phyloP scores from a whole-genome alignment of 129 eudicot genomes.

The Flaveria ramosissima region DNA sequence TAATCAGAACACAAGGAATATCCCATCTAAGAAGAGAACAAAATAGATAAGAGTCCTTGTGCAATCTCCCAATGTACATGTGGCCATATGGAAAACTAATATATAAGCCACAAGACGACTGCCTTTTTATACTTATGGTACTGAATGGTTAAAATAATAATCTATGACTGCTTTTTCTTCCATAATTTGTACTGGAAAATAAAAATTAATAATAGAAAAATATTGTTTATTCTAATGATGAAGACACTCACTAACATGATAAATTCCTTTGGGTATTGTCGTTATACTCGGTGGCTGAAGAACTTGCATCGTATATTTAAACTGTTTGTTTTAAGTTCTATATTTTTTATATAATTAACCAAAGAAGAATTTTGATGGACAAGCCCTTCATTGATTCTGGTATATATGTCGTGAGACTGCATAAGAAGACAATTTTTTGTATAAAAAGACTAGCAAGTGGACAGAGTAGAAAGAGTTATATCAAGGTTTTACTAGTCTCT shows the following conservation, averaged over 20 bases:
- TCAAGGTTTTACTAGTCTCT: no score
- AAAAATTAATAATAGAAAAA: neutral
- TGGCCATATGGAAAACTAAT: slow-evolving; percentile 21
- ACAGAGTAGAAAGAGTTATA: no score
- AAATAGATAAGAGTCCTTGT: slow-evolving; percentile 7
- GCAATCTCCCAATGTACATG: slow-evolving; percentile 16
- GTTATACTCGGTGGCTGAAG: neutral
- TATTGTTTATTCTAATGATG: neutral
- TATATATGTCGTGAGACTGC: no score
- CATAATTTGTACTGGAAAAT: neutral
- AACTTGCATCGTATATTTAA: neutral
- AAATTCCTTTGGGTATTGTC: slow-evolving; percentile 27
- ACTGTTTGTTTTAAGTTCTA: neutral
- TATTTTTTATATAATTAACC: no score
- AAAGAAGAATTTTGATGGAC: neutral
- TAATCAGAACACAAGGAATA: slow-evolving; percentile 16
- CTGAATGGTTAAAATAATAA: slow-evolving; percentile 14
- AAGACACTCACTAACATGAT: slow-evolving; percentile 19
- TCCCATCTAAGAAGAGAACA: slow-evolving; percentile 26
- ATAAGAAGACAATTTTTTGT: no score
- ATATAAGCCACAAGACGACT: slow-evolving; percentile 15
- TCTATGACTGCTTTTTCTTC: slow-evolving; percentile 4
- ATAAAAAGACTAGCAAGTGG: no score
- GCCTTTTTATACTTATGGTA: neutral
- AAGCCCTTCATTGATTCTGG: no score